A percentile compares a stretch with the other conserved stretches of the same genome.
These are phyloP conservation scores for Populus trichocarpa DNA, from an alignment of 441 rosid genomes.

Conservation along the genomic window DNA sequence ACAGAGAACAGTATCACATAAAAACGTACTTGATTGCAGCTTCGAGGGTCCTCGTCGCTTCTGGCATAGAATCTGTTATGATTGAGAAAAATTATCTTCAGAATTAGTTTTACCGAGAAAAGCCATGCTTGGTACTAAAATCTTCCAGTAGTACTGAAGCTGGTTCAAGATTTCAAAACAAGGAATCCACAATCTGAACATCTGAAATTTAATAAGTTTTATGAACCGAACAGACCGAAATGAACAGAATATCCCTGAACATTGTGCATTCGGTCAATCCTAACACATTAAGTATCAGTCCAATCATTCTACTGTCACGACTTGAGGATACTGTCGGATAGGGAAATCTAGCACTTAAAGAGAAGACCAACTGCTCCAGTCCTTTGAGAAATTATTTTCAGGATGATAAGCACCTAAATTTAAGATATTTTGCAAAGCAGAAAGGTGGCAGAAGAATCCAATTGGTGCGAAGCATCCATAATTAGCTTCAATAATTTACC, in stretches of 20 bases:
- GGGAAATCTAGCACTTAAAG: background rate
- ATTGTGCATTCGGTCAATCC: background rate
- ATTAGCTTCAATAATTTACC: conserved; percentile 33
- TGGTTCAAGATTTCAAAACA: background rate
- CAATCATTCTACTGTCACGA: background rate
- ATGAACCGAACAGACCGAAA: background rate
- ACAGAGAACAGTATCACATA: background rate
- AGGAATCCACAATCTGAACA: background rate
- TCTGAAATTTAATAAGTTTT: background rate
- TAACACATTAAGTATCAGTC: background rate
- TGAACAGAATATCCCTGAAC: background rate
- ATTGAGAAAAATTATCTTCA: background rate
- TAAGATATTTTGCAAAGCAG: background rate
- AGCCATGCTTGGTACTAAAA: background rate
- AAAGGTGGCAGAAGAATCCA: background rate
- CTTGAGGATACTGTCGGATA: background rate
- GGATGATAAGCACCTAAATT: background rate
- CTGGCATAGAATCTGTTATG: conserved; percentile 50
- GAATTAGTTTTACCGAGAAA: background rate
- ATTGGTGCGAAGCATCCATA: background rate
- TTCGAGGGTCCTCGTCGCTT: conserved; percentile 51
- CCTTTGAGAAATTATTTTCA: background rate
- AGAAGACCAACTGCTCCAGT: no score
- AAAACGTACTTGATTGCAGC: conserved; percentile 57
- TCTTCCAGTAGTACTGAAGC: background rate